phyloP scores from a whole-genome alignment of 2,329 filamentous ascomycete genomes.

The Phialemoniopsis sp. region DNA sequence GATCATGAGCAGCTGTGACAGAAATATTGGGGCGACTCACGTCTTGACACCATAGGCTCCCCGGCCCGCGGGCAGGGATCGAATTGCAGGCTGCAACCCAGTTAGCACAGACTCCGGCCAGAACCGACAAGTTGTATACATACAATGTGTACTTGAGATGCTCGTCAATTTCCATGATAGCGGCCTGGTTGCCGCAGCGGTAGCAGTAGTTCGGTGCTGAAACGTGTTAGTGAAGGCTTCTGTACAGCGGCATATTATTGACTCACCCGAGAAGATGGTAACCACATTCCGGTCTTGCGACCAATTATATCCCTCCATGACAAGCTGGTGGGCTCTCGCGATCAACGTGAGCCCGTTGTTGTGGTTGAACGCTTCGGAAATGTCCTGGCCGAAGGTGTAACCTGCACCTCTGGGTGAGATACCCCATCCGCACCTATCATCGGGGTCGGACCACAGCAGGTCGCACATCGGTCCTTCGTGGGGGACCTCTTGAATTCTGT shows the following conservation, averaged over 20 bases:
- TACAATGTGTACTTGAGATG: constrained; percentile 99
- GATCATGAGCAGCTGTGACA: background rate
- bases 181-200: constrained; percentile 96
- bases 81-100: constrained; percentile 81
- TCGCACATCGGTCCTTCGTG: constrained; percentile 99
- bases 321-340: constrained; percentile 92
- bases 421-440: constrained; percentile 94
- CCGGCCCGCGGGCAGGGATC: constrained; percentile 96
- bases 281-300: constrained; percentile 97
- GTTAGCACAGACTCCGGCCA: constrained; percentile 16
- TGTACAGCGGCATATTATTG: background rate
- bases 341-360: constrained; percentile 97
- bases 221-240: constrained; percentile 17
- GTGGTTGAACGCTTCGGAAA: constrained; percentile 98
- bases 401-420: constrained; percentile 92
- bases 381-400: constrained; percentile 95
- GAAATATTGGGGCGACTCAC: constrained; percentile 36
- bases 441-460: constrained; percentile 94
- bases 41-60: constrained; percentile 97
- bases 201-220: constrained; percentile 92
- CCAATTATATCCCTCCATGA: constrained; percentile 99
- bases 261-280: constrained; percentile 91
- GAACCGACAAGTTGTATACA: constrained; percentile 35
- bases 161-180: constrained; percentile 99
- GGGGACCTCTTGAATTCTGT: constrained; percentile 96